Conservation (phyloP, 306 rosid genomes). For the Vigna angularis region DNA sequence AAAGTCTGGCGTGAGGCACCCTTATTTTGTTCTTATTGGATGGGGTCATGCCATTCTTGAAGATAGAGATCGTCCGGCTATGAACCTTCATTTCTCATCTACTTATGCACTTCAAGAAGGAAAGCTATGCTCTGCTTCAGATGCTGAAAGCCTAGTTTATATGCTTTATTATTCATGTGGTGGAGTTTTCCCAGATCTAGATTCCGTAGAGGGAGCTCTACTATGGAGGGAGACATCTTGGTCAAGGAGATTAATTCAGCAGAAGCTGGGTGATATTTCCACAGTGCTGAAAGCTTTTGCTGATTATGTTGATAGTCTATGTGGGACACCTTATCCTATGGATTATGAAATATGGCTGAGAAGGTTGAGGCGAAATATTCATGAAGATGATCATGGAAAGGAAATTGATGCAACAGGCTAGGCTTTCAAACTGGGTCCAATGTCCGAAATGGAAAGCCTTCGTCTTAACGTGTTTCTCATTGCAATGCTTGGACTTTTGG, state of each 20-base stretch:
- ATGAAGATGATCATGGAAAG: constrained; percentile 84
- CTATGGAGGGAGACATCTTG: constrained; percentile 96
- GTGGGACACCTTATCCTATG: constrained; percentile 97
- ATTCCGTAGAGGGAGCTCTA: constrained; percentile 94
- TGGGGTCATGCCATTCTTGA: constrained; percentile 99
- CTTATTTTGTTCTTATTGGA: constrained; percentile 80
- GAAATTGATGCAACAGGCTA: constrained; percentile 74
- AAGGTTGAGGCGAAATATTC: constrained; percentile 82
- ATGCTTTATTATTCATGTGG: constrained; percentile 90
- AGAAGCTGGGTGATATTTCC: constrained; percentile 89
- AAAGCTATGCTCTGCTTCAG: constrained; percentile 94
- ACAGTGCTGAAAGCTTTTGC: constrained; percentile 91
- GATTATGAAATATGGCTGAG: constrained; percentile 93
- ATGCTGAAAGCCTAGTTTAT: constrained; percentile 95
- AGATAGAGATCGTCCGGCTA: constrained; percentile 94
- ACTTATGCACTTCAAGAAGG: constrained; percentile 96
- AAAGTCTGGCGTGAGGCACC: constrained; percentile 61
- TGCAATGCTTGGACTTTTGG: constrained; percentile 45
- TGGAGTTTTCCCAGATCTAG: constrained; percentile 79
- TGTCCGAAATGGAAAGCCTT: constrained; percentile 39
- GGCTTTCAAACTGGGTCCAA: constrained; percentile 39
- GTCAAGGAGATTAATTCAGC: constrained; percentile 95
- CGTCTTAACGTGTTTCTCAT: constrained; percentile 43
- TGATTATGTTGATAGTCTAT: constrained; percentile 96
- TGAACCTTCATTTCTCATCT: constrained; percentile 96